Conservation (phyloP, 148 eudicot species). For the Hydrangea macrophylla region DNA sequence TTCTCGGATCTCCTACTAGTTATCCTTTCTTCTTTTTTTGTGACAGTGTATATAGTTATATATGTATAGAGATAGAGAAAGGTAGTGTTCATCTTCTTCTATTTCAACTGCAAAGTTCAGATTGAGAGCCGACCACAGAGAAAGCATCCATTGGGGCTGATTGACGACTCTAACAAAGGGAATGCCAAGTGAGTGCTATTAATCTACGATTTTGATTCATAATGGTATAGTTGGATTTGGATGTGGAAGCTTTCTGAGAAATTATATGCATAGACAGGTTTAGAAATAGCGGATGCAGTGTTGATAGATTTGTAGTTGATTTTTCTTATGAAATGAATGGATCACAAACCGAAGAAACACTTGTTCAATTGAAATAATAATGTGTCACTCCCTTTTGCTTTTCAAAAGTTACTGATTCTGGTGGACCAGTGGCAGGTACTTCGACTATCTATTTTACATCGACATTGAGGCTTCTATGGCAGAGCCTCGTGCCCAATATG, state of each 20-base stretch:
- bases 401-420: no score
- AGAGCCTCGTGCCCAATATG: no score
- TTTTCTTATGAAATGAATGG: no score
- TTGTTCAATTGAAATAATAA: no score
- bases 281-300: neutral
- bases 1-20: neutral
- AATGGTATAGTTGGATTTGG: neutral
- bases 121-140: conserved; percentile 96
- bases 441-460: conserved; percentile 70
- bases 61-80: no score
- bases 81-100: conserved; percentile 2
- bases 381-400: no score
- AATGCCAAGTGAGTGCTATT: conserved; percentile 73
- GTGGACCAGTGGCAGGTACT: conserved; percentile 57
- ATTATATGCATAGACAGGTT: neutral
- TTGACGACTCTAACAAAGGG: conserved; percentile 82
- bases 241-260: neutral
- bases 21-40: no score
- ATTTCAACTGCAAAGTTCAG: conserved; percentile 33
- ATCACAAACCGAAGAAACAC: no score
- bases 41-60: no score
- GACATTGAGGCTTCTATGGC: no score
- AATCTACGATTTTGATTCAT: neutral
- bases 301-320: neutral
- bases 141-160: conserved; percentile 75